phyloP scores from a whole-genome alignment of 179 eudicot genomes.

The Silene coronaria region DNA sequence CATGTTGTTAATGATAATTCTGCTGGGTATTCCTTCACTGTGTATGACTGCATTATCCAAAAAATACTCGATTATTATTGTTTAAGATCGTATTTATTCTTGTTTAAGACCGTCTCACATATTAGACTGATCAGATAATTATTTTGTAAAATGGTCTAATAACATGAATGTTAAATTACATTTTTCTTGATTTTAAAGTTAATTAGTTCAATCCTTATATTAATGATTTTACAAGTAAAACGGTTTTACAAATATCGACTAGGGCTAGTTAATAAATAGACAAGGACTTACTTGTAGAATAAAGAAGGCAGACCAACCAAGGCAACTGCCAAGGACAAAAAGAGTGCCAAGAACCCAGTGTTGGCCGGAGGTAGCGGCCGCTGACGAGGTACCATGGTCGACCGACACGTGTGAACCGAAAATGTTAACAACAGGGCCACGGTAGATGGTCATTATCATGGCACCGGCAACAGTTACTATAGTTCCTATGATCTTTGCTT shows the following conservation, averaged over 20 bases:
- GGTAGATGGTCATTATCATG: slow-evolving; percentile 79
- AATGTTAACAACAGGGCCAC: slow-evolving; percentile 65
- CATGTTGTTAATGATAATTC: slow-evolving; percentile 48
- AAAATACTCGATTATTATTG: neutral
- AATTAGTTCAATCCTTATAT: too few relatives aligned
- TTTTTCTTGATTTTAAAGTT: too few relatives aligned
- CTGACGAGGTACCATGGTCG: slow-evolving; percentile 21
- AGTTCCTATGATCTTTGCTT: slow-evolving; percentile 78
- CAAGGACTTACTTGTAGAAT: slow-evolving; percentile 51
- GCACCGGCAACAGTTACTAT: slow-evolving; percentile 72
- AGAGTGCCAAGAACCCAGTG: slow-evolving; percentile 66
- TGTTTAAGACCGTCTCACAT: neutral
- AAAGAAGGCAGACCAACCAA: slow-evolving; percentile 73
- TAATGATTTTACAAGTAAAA: too few relatives aligned
- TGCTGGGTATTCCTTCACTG: slow-evolving; percentile 58
- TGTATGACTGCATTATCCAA: slow-evolving; percentile 42
- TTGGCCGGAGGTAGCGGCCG: slow-evolving; percentile 32
- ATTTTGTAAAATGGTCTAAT: too few relatives aligned
- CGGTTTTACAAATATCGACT: too few relatives aligned
- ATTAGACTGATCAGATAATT: too few relatives aligned
- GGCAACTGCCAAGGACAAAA: slow-evolving; percentile 45
- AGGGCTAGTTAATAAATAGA: too few relatives aligned
- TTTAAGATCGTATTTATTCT: neutral
- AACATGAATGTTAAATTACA: too few relatives aligned
- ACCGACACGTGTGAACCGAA: slow-evolving; percentile 30